Evolutionary conservation across 306 rosid species (phyloP), one percentile per base, ranked within the genome.

Genomic region (Quercus aquifolioides): DNA sequence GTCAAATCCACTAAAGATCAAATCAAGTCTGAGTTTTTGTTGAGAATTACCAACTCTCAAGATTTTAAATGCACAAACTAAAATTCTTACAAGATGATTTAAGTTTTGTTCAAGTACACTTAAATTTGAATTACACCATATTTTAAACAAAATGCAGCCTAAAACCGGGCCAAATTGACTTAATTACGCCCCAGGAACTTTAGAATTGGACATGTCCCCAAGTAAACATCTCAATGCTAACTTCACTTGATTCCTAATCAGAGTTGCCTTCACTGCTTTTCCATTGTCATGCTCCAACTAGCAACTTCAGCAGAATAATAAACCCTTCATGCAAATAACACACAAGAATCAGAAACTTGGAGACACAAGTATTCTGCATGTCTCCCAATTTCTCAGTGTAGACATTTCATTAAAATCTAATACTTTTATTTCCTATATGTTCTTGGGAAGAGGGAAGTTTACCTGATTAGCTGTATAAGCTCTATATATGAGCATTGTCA

Each of bases 391-490:
- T 63, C 11, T 12, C 15, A 14, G 17, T 26, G 14, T 5, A 13
- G 28, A 26, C 69, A 62, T 35, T 35, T 5, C 38, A 63, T 26
- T 63, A 5, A 63, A 63, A 28, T 26, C 19, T 63, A 63, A 14
- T 4, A 62, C 18, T 62, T 5, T 3, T 6, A 26, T 13, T 62
- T 62, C 38, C 69, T 62, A 62, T 12, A 26, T 63, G 15, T 19
- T 49, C 38, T 62, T 46, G 26, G 55, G 19, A 43, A 56, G 41
- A 21, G 54, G 58, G 52, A 38, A 56, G 14, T 76, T 74, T 68
- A 91, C 97, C 98, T 91, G 97, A 80, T 90, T 94, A 49, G 46
- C 88, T 46, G 98, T 84, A 83, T 87, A 86, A 51, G 96, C 76
- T 81, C 94, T 92, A 38, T 73, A 89, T 91, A 63, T 95, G 94